Percentiles rank a stretch among this genome's conserved stretches.
Evolutionary conservation across 306 rosid genomes (phyloP).

Genomic region (Benincasa hispida): DNA sequence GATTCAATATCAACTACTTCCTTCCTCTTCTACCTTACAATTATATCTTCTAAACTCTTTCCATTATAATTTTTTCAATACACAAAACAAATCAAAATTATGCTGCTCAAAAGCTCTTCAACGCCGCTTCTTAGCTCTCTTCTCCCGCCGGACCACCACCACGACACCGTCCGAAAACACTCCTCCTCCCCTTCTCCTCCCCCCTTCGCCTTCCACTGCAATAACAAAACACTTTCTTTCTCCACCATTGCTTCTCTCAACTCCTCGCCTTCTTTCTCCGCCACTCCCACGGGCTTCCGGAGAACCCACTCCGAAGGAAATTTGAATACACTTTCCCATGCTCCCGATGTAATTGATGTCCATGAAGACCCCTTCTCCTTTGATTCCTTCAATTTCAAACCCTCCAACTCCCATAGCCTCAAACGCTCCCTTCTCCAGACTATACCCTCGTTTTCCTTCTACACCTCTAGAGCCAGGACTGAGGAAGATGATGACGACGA

Average conservation of each 20-base stretch:
- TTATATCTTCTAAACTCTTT: not conserved
- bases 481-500: constrained; percentile 32
- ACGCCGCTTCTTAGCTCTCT: constrained; percentile 86
- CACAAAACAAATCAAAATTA: not conserved
- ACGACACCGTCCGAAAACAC: constrained; percentile 11
- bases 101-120: constrained; percentile 84
- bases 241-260: constrained; percentile 18
- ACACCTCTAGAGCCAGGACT: constrained; percentile 5
- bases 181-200: constrained; percentile 12
- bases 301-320: constrained; percentile 84
- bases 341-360: constrained; percentile 6
- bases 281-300: constrained; percentile 31
- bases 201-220: constrained; percentile 13
- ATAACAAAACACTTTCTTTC: constrained; percentile 19
- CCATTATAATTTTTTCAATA: not conserved
- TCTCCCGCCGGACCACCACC: constrained; percentile 35
- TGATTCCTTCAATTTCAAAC: constrained; percentile 5
- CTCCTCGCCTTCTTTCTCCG: constrained; percentile 34
- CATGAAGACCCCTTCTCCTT: constrained; percentile 20
- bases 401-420: constrained; percentile 11
- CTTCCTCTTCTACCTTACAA: not conserved
- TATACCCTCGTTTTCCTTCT: constrained; percentile 40
- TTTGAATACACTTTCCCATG: constrained; percentile 39
- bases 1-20: no score
- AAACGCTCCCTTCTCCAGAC: constrained; percentile 31